A percentile compares a stretch with the other conserved stretches of the same genome.
These are phyloP conservation scores for Ceratocystis huliohia DNA, from an alignment of 2,329 filamentous ascomycete genomes.

Conservation along the genomic window DNA sequence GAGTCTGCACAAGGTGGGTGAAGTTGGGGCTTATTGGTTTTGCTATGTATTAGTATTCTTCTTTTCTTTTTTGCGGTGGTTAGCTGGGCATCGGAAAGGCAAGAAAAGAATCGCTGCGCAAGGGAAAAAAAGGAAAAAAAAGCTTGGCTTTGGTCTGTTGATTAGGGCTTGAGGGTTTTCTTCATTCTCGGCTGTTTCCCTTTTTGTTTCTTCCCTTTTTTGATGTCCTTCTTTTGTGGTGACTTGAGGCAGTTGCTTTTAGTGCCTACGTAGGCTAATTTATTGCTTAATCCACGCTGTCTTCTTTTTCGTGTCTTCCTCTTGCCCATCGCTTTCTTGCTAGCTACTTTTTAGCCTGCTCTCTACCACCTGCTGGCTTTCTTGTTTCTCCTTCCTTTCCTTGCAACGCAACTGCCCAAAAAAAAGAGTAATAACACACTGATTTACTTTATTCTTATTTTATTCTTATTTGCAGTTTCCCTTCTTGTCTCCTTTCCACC, in stretches of 20 bases:
- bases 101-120: not conserved
- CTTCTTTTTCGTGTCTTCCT: not conserved
- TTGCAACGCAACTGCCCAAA: not conserved
- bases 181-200: not conserved
- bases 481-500: not conserved
- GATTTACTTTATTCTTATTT: slow-evolving; percentile 5
- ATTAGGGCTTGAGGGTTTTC: not conserved
- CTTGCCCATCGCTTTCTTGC: not conserved
- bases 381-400: slow-evolving; percentile 7
- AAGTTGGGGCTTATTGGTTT: not conserved
- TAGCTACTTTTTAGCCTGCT: not conserved
- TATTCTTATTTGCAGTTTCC: slow-evolving; percentile 6
- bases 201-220: not conserved
- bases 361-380: not conserved
- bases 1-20: not conserved
- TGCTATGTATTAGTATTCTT: not conserved
- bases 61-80: not conserved
- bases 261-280: not conserved
- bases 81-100: not conserved
- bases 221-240: not conserved
- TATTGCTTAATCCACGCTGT: not conserved
- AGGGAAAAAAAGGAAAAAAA: not conserved
- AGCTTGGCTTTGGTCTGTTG: not conserved
- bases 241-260: not conserved
- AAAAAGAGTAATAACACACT: not conserved